These are phyloP conservation scores for Digitaria exilis DNA, from an alignment of 202 grass and related monocot genomes.

Conservation along the genomic window DNA sequence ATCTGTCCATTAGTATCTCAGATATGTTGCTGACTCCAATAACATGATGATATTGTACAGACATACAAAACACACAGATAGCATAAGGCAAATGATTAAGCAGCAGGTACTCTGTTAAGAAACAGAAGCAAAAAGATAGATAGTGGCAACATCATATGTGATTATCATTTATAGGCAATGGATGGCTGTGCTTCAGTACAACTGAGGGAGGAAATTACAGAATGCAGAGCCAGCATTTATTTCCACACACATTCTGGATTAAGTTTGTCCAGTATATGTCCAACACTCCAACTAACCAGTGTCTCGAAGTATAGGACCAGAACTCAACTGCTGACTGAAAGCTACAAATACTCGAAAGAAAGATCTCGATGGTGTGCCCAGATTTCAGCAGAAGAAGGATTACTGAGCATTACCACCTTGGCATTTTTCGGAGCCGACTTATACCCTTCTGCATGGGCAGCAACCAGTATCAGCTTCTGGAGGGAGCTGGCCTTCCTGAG, in stretches of 20 bases:
- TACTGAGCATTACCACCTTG: not conserved
- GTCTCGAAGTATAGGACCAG: no score
- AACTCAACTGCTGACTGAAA: no score
- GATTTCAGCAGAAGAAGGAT: not conserved
- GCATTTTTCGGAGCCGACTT: not conserved
- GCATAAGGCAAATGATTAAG: not conserved
- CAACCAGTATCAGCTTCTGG: constrained; percentile 34
- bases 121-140: no score
- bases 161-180: not conserved
- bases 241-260: not conserved
- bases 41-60: not conserved
- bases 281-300: not conserved
- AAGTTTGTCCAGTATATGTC: not conserved
- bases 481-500: constrained; percentile 43
- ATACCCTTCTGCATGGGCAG: not conserved
- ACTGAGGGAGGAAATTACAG: not conserved
- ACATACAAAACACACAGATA: not conserved
- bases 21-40: not conserved
- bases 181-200: not conserved
- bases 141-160: not conserved
- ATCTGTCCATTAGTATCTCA: not conserved
- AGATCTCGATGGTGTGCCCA: not conserved
- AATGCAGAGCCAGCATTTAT: constrained; percentile 2
- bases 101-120: not conserved
- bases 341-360: not conserved